These are phyloP conservation scores for Quercus variabilis DNA, from an alignment of 306 rosid genomes.

Conservation along the genomic window DNA sequence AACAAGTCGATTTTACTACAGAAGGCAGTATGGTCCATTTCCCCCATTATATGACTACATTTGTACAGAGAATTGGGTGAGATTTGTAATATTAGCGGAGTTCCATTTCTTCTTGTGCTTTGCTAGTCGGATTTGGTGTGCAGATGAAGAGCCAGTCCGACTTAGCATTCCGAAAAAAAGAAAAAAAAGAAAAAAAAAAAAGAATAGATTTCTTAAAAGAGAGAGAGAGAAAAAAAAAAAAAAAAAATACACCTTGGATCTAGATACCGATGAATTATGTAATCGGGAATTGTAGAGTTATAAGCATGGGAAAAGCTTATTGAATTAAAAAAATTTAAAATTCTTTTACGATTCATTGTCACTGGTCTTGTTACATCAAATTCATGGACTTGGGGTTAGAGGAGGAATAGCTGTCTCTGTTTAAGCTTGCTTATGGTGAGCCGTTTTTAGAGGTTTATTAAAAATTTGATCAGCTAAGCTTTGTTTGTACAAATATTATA, in stretches of 20 bases:
- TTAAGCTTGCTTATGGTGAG: not conserved
- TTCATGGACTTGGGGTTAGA: not conserved
- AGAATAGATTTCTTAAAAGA: slow-evolving; percentile 40
- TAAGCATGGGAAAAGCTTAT: slow-evolving; percentile 52
- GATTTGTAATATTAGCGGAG: slow-evolving; percentile 75
- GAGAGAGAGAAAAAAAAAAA: not conserved
- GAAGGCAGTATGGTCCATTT: slow-evolving; percentile 29
- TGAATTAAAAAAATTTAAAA: slow-evolving; percentile 55
- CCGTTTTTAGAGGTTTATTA: not conserved
- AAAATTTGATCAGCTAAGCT: not conserved
- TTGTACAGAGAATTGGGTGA: slow-evolving; percentile 83
- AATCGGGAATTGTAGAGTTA: slow-evolving; percentile 82
- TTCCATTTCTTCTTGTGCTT: slow-evolving; percentile 58
- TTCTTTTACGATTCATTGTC: slow-evolving; percentile 46
- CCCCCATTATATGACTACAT: slow-evolving; percentile 45
- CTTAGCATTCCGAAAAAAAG: slow-evolving; percentile 24
- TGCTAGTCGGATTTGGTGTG: slow-evolving; percentile 46
- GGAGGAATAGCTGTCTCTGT: not conserved
- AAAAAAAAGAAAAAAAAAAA: not conserved
- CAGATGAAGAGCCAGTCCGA: slow-evolving; percentile 39
- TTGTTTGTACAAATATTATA: not conserved
- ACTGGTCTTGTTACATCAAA: not conserved
- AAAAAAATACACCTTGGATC: slow-evolving; percentile 45
- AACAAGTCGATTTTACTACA: slow-evolving; percentile 30
- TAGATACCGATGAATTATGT: slow-evolving; percentile 63